Conservation (phyloP, 1,139 yeast species). For the Cylindricascospora bacillispora region DNA sequence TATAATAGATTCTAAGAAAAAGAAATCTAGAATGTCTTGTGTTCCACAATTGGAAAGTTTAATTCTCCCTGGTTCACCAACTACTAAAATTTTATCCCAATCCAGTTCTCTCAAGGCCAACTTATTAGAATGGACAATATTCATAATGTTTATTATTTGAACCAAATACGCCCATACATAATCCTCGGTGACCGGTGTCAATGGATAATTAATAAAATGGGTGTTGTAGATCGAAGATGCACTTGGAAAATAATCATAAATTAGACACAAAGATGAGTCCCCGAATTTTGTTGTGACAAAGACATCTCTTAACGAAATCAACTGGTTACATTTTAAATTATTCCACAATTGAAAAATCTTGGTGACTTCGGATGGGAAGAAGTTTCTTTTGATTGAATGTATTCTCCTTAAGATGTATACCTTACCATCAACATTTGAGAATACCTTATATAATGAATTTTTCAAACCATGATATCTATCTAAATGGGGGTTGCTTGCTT, state of each 20-base stretch:
- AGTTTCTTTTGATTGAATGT: conserved; percentile 42
- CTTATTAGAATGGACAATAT: conserved; percentile 46
- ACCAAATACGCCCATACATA: conserved; percentile 63
- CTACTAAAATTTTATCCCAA: conserved; percentile 57
- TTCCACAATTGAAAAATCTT: conserved; percentile 41
- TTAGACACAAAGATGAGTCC: conserved; percentile 50
- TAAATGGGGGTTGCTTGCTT: conserved; percentile 29
- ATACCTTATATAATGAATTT: conserved; percentile 64
- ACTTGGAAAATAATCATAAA: conserved; percentile 59
- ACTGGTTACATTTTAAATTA: conserved; percentile 38
- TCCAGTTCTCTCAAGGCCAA: conserved; percentile 55
- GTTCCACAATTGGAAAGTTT: conserved; percentile 64
- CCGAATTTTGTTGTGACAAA: conserved; percentile 84
- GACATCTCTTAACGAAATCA: conserved; percentile 63
- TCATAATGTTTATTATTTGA: conserved; percentile 60
- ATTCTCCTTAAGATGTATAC: conserved; percentile 67
- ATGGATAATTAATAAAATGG: conserved; percentile 33
- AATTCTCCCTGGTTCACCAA: conserved; percentile 53
- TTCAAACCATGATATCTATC: conserved; percentile 44
- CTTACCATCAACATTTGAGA: conserved; percentile 66
- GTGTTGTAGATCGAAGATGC: conserved; percentile 45
- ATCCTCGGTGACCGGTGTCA: conserved; percentile 44
- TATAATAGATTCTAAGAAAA: conserved; percentile 19
- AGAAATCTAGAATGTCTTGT: conserved; percentile 44
- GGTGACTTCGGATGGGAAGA: conserved; percentile 40